A percentile compares a stretch with the other conserved stretches of the same genome.
These are phyloP conservation scores for Calonectria pauciramosa DNA, from an alignment of 2,329 filamentous ascomycete species.

Conservation along the genomic window DNA sequence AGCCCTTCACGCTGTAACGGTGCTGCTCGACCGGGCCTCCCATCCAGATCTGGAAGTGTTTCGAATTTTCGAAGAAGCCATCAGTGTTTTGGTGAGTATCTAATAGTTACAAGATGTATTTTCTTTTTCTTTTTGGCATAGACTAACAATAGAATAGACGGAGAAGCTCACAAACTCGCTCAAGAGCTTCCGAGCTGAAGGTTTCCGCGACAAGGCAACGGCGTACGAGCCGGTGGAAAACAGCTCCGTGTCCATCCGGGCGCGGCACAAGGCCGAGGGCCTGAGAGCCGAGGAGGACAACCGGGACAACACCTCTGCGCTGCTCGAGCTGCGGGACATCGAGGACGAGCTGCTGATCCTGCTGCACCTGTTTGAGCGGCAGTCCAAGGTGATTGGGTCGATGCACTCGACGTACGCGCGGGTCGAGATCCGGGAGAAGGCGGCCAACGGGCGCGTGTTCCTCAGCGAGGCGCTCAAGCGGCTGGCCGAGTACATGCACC, in stretches of 20 bases:
- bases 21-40: constrained; percentile 70
- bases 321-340: constrained; percentile 74
- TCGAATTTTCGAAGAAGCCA: constrained; percentile 75
- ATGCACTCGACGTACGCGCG: constrained; percentile 62
- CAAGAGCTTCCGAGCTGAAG: constrained; percentile 72
- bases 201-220: constrained; percentile 62
- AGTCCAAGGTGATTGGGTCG: constrained; percentile 62
- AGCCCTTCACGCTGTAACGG: constrained; percentile 72
- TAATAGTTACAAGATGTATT: rapidly evolving
- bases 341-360: constrained; percentile 74
- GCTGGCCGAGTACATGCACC: constrained; percentile 67
- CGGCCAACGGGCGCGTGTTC: constrained; percentile 63
- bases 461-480: constrained; percentile 66
- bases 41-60: constrained; percentile 75
- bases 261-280: constrained; percentile 55
- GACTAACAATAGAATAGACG: constrained; percentile 56
- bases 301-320: constrained; percentile 72
- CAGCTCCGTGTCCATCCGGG: constrained; percentile 55
- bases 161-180: constrained; percentile 74
- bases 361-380: constrained; percentile 69
- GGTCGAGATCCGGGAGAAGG: constrained; percentile 56
- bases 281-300: constrained; percentile 68
- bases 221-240: constrained; percentile 57
- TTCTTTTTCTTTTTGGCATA: too few species aligned
- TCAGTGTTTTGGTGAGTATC: constrained; percentile 68